Evolutionary conservation across 192 early-diverging fungal genomes (phyloP).

Genomic region (Dimargaris cristalligena): DNA sequence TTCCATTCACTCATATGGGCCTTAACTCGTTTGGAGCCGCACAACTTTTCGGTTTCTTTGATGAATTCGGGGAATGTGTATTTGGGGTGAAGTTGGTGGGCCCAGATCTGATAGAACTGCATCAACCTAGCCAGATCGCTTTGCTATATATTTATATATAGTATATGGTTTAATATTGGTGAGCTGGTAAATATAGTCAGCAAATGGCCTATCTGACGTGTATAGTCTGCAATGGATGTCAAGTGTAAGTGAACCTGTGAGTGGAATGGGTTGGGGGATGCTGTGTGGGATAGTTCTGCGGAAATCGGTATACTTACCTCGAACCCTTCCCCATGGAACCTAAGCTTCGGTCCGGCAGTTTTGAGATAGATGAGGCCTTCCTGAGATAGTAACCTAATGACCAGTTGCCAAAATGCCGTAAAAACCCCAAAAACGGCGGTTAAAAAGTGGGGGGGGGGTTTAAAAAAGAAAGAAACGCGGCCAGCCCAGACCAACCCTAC

Average conservation of each 20-base stretch:
- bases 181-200: neutral
- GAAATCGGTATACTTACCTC: neutral
- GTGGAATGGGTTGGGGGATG: neutral
- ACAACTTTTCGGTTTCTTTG: neutral
- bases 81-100: conserved; percentile 4
- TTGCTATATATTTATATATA: neutral
- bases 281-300: neutral
- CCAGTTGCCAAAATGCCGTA: neutral
- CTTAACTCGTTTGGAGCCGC: neutral
- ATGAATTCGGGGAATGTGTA: conserved; percentile 4
- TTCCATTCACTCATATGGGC: conserved; percentile 3
- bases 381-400: neutral
- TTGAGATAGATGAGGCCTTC: neutral
- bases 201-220: neutral
- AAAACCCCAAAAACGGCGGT: neutral
- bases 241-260: neutral
- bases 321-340: neutral
- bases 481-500: no score
- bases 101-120: conserved; percentile 9
- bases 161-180: neutral
- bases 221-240: neutral
- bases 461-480: no score
- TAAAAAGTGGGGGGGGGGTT: neutral
- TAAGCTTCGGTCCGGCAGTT: neutral
- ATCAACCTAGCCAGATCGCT: conserved; percentile 1